Base-by-base conservation (phyloP, 352 stramenopile species). In the Plasmopara halstedii region DNA sequence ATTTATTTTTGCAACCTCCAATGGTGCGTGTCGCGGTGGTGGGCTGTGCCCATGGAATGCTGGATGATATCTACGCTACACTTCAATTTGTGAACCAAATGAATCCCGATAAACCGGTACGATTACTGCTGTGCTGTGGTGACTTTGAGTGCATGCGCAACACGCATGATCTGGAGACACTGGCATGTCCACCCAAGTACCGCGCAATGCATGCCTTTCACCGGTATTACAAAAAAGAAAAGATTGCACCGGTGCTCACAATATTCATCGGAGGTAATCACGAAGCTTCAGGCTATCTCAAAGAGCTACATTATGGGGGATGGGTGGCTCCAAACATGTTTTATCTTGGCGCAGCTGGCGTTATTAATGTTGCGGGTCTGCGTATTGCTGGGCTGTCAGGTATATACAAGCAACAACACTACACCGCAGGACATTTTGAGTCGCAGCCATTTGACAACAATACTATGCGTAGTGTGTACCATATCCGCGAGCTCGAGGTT, bases 311-410 rank as follows among this genome's bases (percentile, higher is more conserved):
- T 54, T 99, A 98, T 61, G 97, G 97, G 19, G 97, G 97, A 9
- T 99, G 93, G 90, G 90, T 98, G 13, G 97, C 97, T 19, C 95
- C 95, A 8, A 98, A 98, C 51, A 99, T 99, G 42, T 99, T 98
- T 70, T 99, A 98, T 60, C 49, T 99, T 1, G 97, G 97, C 1
- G 79, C 80, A 9, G 89, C 94, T 6, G 95, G 95, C 3, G 88
- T 97, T 19, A 83, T 99, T 25, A 81, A 74, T 23, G 80, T 96
- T 21, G 83, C 83, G 15, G 93, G 91, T 5, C 53, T 99, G 37
- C 76, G 94, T 18, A 98, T 99, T 54, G 94, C 70, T n/a, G 96
- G 96, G 4, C 59, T 99, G 17, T 98, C 92, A 40, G 96, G 97
- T 7, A 99, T 99, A 55, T 99, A 95, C 80, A 98, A 98, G 61